Evolutionary conservation across 2,329 filamentous ascomycete species (phyloP).

Genomic region (Paraconiothyrium sp.): DNA sequence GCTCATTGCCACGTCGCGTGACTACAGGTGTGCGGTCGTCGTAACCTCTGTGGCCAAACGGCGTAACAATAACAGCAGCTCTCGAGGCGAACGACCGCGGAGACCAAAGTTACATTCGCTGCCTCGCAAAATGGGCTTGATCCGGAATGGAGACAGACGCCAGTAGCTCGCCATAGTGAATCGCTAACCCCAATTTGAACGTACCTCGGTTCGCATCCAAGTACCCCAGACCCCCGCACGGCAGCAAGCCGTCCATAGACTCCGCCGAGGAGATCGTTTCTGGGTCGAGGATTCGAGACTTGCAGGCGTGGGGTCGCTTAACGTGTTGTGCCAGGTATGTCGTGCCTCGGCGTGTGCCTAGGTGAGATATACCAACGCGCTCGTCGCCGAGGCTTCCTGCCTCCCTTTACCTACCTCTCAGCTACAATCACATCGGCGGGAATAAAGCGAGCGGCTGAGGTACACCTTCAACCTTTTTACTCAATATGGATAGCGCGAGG

Average conservation of each 20-base stretch:
- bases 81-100: neutral
- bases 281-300: neutral
- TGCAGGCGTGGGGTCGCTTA: constrained; percentile 1
- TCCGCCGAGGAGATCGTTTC: neutral
- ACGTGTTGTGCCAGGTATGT: neutral
- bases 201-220: constrained; percentile 5
- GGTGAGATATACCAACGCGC: neutral
- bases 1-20: neutral
- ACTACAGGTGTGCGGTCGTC: neutral
- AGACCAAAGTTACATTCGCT: neutral
- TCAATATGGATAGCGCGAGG: neutral
- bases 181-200: neutral
- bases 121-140: no score
- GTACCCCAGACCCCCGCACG: constrained; percentile 9
- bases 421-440: neutral
- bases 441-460: neutral
- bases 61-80: neutral
- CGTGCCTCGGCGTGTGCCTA: neutral
- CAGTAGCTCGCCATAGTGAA: constrained; percentile 1
- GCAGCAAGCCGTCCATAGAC: neutral
- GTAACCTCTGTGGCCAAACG: neutral
- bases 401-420: neutral
- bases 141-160: neutral
- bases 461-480: neutral
- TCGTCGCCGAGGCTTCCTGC: neutral